Percentiles rank a stretch among this genome's conserved stretches.
phyloP scores from a whole-genome alignment of 495 filamentous ascomycete species.

The Terfezia boudieri region DNA sequence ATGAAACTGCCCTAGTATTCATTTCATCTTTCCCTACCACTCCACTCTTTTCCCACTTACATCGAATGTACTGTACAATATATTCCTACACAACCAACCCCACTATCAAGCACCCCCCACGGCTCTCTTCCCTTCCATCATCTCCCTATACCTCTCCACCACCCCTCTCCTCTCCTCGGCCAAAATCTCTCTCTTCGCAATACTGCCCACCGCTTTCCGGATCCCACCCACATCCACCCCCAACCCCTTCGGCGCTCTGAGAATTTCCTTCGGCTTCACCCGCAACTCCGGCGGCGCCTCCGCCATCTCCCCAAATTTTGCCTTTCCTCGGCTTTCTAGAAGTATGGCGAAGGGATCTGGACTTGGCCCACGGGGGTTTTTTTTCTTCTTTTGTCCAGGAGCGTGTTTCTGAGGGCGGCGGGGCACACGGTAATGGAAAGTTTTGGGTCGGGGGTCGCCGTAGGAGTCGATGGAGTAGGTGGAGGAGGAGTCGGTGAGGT shows the following conservation, averaged over 20 bases:
- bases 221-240: slow-evolving; percentile 46
- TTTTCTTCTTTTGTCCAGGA: background rate
- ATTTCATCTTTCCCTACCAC: no score
- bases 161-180: slow-evolving; percentile 49
- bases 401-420: background rate
- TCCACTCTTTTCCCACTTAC: no score
- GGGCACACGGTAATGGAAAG: background rate
- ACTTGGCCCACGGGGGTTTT: background rate
- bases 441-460: background rate
- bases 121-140: slow-evolving; percentile 47
- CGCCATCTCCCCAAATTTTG: slow-evolving; percentile 55
- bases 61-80: no score
- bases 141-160: slow-evolving; percentile 56
- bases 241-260: slow-evolving; percentile 14
- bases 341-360: slow-evolving; percentile 66
- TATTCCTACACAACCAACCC: background rate
- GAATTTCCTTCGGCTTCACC: slow-evolving; percentile 36
- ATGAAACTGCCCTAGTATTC: no score
- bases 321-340: slow-evolving; percentile 33
- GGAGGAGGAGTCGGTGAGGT: no score
- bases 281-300: slow-evolving; percentile 54
- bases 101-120: background rate
- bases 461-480: background rate
- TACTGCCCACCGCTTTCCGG: slow-evolving; percentile 53
- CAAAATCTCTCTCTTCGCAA: slow-evolving; percentile 63